These are phyloP conservation scores for Ophiobolus disseminans DNA, from an alignment of 2,329 filamentous ascomycete species.

Conservation along the genomic window DNA sequence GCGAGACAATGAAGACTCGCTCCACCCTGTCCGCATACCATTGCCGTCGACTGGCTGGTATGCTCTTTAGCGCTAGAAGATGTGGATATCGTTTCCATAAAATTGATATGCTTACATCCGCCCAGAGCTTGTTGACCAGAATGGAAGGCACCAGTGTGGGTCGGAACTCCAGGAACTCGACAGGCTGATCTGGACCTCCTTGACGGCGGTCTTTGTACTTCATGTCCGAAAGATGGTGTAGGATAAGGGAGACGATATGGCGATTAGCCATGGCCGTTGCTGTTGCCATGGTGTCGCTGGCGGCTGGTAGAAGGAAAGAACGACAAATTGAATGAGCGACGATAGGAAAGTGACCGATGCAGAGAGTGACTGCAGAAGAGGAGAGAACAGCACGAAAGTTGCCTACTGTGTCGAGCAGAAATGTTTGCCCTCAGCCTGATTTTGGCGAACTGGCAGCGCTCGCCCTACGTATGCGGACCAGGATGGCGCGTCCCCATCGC, in stretches of 20 bases:
- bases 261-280: slow-evolving; percentile 28
- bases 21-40: slow-evolving; percentile 44
- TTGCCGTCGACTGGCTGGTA: slow-evolving; percentile 32
- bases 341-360: not conserved
- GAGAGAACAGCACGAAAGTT: slow-evolving; percentile 2
- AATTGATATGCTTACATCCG: slow-evolving; percentile 40
- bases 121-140: slow-evolving; percentile 43
- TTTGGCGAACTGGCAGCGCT: slow-evolving; percentile 12
- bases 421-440: slow-evolving; percentile 16
- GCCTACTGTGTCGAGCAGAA: slow-evolving; percentile 6
- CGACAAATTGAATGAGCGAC: not conserved
- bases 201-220: slow-evolving; percentile 42
- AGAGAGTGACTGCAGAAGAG: slow-evolving; percentile 2
- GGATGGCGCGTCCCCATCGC: slow-evolving; percentile 8
- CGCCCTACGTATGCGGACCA: slow-evolving; percentile 21
- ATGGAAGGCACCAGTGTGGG: slow-evolving; percentile 42
- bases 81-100: slow-evolving; percentile 43
- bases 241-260: slow-evolving; percentile 34
- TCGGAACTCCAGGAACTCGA: slow-evolving; percentile 44
- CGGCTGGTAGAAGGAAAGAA: slow-evolving; percentile 12
- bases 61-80: slow-evolving; percentile 31
- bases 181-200: slow-evolving; percentile 38
- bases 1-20: slow-evolving; percentile 30
- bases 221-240: slow-evolving; percentile 40
- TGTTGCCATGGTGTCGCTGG: slow-evolving; percentile 31